Conservation (phyloP, 1,139 yeast species). For the Barnettozyma hawaiiensis region DNA sequence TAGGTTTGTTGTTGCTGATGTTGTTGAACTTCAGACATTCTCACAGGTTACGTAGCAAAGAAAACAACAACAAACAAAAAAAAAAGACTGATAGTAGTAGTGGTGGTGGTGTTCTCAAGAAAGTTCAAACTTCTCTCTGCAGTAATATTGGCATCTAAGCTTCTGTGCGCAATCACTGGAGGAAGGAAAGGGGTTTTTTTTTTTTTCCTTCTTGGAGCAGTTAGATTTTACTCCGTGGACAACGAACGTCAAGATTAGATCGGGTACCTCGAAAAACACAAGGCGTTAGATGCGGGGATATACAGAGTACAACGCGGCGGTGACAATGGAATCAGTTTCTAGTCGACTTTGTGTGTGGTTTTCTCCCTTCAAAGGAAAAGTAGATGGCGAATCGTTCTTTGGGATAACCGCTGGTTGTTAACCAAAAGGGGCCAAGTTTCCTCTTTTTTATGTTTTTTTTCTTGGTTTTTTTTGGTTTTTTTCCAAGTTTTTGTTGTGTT, state of each 20-base stretch:
- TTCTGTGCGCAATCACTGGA: not conserved
- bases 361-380: too few species aligned
- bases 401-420: too few species aligned
- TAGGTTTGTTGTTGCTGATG: conserved; percentile 7
- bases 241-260: not conserved
- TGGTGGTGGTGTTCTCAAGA: not conserved
- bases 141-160: conserved; percentile 1
- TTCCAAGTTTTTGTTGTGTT: too few species aligned
- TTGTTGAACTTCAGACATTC: conserved; percentile 12
- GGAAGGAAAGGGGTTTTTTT: too few species aligned
- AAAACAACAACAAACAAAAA: not conserved
- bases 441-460: conserved; percentile 1
- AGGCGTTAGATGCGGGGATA: not conserved
- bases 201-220: too few species aligned
- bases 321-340: not conserved
- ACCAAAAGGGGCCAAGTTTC: not conserved
- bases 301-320: too few species aligned
- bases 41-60: not conserved
- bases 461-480: not conserved
- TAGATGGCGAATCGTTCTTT: too few species aligned
- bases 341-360: not conserved
- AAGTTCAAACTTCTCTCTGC: not conserved
- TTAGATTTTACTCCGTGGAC: too few species aligned
- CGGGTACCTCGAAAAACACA: not conserved
- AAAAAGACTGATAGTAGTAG: too few species aligned